Percentiles rank a stretch among this genome's conserved stretches.
phyloP scores from a whole-genome alignment of 768 basidiomycete genomes.

The Leccinum olivaceopallidum region DNA sequence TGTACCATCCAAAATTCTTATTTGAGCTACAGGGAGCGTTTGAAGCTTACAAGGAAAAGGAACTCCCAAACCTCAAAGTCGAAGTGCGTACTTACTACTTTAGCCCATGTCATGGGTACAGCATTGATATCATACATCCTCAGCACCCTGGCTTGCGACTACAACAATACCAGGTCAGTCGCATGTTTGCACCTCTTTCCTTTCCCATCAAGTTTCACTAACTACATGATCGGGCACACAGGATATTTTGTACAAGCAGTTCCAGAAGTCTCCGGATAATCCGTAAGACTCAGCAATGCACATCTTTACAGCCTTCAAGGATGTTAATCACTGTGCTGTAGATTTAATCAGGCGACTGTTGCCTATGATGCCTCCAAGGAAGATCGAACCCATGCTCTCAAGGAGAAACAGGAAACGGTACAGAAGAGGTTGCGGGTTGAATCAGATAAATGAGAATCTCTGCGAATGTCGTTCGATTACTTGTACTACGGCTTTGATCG shows the following conservation, averaged over 20 bases:
- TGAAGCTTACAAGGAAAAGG: constrained; percentile 86
- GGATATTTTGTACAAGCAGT: constrained; percentile 90
- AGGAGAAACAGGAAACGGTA: constrained; percentile 62
- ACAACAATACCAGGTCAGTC: constrained; percentile 79
- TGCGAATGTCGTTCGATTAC: background rate
- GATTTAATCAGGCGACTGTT: constrained; percentile 82
- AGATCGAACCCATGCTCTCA: constrained; percentile 75
- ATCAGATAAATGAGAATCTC: constrained; percentile 7
- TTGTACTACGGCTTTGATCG: background rate
- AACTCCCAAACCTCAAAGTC: constrained; percentile 72
- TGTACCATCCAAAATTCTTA: constrained; percentile 5
- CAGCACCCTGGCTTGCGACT: constrained; percentile 88
- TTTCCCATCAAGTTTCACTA: constrained; percentile 4
- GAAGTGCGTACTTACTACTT: constrained; percentile 54
- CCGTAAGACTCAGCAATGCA: constrained; percentile 54
- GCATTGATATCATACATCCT: constrained; percentile 12
- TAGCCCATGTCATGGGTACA: background rate
- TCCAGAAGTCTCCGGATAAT: constrained; percentile 96
- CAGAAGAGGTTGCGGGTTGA: constrained; percentile 61
- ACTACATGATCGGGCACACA: constrained; percentile 29
- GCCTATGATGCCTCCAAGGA: constrained; percentile 88
- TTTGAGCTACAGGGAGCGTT: constrained; percentile 63
- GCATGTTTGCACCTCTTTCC: constrained; percentile 2
- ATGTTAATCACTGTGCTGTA: constrained; percentile 29
- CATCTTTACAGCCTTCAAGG: constrained; percentile 6